Evolutionary conservation across 345 rosid genomes (phyloP).

Genomic region (Lagerstroemia speciosa): DNA sequence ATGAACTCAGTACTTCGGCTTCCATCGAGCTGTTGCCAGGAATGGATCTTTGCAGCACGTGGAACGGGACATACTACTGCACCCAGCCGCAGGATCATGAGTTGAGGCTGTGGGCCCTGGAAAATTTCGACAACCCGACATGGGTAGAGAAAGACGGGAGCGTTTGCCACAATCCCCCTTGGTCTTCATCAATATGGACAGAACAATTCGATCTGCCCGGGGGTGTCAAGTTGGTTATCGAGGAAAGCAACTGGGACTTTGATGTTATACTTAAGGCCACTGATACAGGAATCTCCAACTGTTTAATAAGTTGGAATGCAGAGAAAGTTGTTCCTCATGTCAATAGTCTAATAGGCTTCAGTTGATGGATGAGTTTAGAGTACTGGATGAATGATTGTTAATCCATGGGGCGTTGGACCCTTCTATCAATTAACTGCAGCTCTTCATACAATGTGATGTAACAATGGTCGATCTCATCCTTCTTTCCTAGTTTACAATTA

Average conservation of each 20-base stretch:
- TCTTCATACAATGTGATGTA: too few species aligned
- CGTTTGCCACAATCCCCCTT: neutral
- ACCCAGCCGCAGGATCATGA: neutral
- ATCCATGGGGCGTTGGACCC: too few species aligned
- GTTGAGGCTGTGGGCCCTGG: neutral
- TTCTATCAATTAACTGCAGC: too few species aligned
- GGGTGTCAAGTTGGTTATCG: neutral
- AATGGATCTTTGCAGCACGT: neutral
- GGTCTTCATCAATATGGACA: too few species aligned
- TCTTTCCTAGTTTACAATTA: too few species aligned
- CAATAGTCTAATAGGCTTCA: too few species aligned
- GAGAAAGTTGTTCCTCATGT: neutral
- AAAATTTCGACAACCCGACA: neutral
- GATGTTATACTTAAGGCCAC: too few species aligned
- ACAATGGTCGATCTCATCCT: too few species aligned
- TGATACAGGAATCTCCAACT: neutral
- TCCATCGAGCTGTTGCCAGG: neutral
- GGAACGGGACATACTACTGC: neutral
- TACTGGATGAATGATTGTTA: too few species aligned
- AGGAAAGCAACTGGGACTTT: too few species aligned
- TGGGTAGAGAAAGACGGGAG: neutral
- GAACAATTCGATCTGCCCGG: neutral
- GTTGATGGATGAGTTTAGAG: too few species aligned
- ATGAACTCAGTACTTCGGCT: neutral
- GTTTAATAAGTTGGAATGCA: neutral